phyloP scores from a whole-genome alignment of 2,329 filamentous ascomycete genomes.

The Neonectria hederae region DNA sequence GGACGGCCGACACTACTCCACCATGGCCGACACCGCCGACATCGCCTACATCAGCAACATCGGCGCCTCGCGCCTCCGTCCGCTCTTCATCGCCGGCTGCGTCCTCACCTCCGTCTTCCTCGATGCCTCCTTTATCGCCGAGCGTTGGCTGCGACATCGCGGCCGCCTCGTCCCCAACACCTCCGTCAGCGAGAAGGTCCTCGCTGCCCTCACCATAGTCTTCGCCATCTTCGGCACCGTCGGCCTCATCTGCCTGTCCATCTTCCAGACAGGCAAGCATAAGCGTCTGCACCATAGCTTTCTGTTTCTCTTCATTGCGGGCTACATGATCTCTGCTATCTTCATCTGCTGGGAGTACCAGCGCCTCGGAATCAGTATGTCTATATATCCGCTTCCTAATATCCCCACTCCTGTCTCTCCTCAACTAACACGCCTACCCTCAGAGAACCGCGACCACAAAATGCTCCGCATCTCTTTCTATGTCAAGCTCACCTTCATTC shows the following conservation, averaged over 20 bases:
- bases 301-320: slow-evolving; percentile 83
- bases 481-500: slow-evolving; percentile 85
- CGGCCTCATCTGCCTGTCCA: slow-evolving; percentile 82
- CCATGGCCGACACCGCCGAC: slow-evolving; percentile 65
- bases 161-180: slow-evolving; percentile 82
- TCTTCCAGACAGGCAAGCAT: slow-evolving; percentile 85
- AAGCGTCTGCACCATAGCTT: slow-evolving; percentile 77
- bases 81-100: slow-evolving; percentile 80
- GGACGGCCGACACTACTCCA: slow-evolving; percentile 65
- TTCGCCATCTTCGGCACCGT: slow-evolving; percentile 78
- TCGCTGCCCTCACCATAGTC: slow-evolving; percentile 69
- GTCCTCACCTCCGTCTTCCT: slow-evolving; percentile 80
- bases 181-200: slow-evolving; percentile 68
- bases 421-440: slow-evolving; percentile 9
- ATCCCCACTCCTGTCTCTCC: neutral
- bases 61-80: slow-evolving; percentile 71
- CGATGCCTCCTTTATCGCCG: slow-evolving; percentile 80
- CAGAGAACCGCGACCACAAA: slow-evolving; percentile 77
- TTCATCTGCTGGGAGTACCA: slow-evolving; percentile 93
- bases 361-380: slow-evolving; percentile 76
- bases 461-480: slow-evolving; percentile 83
- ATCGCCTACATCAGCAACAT: slow-evolving; percentile 80
- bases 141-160: slow-evolving; percentile 85
- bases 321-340: slow-evolving; percentile 85
- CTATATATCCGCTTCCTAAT: neutral